Evolutionary conservation across 768 basidiomycete genomes (phyloP).

Genomic region (Auricularia cornea): DNA sequence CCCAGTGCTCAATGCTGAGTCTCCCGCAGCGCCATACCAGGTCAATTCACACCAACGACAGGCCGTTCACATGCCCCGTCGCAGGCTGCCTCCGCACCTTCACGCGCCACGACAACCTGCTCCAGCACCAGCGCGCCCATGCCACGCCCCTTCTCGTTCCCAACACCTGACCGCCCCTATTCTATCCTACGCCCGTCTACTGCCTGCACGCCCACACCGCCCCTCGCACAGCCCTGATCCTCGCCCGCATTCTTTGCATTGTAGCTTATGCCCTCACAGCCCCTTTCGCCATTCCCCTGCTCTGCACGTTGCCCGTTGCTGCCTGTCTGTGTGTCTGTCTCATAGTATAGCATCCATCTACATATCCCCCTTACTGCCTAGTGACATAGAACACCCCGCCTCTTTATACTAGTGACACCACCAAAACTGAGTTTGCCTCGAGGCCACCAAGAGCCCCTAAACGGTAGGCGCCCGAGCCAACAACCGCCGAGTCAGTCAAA

Average conservation of each 20-base stretch:
- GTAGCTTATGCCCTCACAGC: not conserved
- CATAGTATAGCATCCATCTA: not conserved
- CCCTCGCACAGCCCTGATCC: not conserved
- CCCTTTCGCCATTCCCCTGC: no score
- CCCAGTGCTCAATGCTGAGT: not conserved
- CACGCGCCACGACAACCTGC: not conserved
- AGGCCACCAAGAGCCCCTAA: no score
- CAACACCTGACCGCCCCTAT: not conserved
- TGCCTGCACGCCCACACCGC: not conserved
- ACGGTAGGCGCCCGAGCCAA: no score
- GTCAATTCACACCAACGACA: not conserved
- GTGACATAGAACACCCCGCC: no score
- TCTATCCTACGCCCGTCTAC: not conserved
- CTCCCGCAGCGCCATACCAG: not conserved
- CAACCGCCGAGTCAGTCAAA: no score
- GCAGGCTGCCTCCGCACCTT: not conserved
- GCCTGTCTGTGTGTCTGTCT: not conserved
- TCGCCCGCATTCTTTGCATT: not conserved
- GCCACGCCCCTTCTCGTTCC: not conserved
- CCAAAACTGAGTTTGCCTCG: no score
- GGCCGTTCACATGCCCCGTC: not conserved
- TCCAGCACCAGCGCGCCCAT: conserved; percentile 1
- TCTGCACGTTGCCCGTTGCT: no score
- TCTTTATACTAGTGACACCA: no score
- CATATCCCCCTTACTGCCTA: no score